These are phyloP conservation scores for Tieghemiomyces parasiticus DNA, from an alignment of 192 early-diverging fungal genomes.

Conservation along the genomic window DNA sequence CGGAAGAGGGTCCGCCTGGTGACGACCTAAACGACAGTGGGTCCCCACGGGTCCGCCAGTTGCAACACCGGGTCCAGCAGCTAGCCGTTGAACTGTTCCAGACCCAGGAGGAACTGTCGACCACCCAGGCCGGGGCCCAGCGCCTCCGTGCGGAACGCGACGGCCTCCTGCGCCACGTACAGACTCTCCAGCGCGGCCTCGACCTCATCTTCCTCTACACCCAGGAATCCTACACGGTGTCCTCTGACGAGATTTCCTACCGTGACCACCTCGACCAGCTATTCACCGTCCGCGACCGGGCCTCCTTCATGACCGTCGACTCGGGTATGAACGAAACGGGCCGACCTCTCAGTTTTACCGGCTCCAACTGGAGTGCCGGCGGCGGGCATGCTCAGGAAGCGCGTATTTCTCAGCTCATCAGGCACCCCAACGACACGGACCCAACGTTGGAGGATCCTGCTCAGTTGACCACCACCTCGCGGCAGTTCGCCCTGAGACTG, in stretches of 20 bases:
- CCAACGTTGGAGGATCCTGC: background rate
- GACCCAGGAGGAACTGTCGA: background rate
- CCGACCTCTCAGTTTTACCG: background rate
- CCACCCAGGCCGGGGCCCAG: background rate
- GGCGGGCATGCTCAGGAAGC: background rate
- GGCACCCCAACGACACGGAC: background rate
- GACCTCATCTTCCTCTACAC: slow-evolving; percentile 6
- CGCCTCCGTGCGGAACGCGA: background rate
- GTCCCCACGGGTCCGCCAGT: background rate
- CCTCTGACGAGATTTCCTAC: background rate
- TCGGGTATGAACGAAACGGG: background rate
- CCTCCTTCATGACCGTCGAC: slow-evolving; percentile 1
- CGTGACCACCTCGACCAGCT: background rate
- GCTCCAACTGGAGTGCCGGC: background rate
- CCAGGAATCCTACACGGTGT: background rate
- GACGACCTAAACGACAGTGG: background rate
- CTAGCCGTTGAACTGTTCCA: slow-evolving; percentile 7
- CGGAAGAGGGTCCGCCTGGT: background rate
- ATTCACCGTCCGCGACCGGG: background rate
- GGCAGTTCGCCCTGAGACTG: slow-evolving; percentile 5
- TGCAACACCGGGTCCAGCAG: background rate
- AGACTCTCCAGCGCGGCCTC: background rate
- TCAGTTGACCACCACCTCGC: background rate
- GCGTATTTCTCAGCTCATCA: background rate
- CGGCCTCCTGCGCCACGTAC: background rate